Base-by-base conservation (phyloP, 2,329 filamentous ascomycete species). In the Fusarium sarcochroum region DNA sequence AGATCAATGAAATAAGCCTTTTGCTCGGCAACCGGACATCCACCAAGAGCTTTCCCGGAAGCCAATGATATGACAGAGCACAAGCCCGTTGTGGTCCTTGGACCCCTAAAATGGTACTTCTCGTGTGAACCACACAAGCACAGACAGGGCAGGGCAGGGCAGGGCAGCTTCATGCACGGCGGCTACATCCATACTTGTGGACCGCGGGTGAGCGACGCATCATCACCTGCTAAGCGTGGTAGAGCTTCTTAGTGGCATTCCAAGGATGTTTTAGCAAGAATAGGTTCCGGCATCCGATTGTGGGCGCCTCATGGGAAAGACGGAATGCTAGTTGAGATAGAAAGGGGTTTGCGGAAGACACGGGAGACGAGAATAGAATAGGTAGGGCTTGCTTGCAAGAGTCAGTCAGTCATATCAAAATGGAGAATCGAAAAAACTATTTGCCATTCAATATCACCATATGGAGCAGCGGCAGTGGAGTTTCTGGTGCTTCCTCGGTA, bases 21-120 rank as follows among this genome's bases (percentile, higher is more conserved):
- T 37, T 38, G 27, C 48, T 63, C 38, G 42, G 61, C 52, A 65
- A 40, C 46, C 18, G 23, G 47, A 58, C 50, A 58, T 42, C 61
- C 48, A 56, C 56, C 48, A 57, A 25, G 34, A 21, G 50, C 35
- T 35, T 56, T 8, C 15, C 44, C 8, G 30, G 35, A 44, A 66
- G 32, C 69, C 71, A 73, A 72, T 69, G 38, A 60, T 41, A 56
- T 1, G 34, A 7, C 23, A 40, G 20, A 34, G 20, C 47, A 30
- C 30, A 18, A 51, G 61, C 61, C 62, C 59, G 18, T n/a, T 27
- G 45, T 56, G 49, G 62, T 34, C 51, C 52, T 58, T 66, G 69
- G 70, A 73, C 70, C 71, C 71, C 58, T 70, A 70, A 70, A 73
- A 66, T 32, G 49, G 61, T 52, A 63, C 48, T 40, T 63, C n/a